These are phyloP conservation scores for Knoxdaviesia proteae DNA, from an alignment of 2,329 filamentous ascomycete genomes.

Conservation along the genomic window DNA sequence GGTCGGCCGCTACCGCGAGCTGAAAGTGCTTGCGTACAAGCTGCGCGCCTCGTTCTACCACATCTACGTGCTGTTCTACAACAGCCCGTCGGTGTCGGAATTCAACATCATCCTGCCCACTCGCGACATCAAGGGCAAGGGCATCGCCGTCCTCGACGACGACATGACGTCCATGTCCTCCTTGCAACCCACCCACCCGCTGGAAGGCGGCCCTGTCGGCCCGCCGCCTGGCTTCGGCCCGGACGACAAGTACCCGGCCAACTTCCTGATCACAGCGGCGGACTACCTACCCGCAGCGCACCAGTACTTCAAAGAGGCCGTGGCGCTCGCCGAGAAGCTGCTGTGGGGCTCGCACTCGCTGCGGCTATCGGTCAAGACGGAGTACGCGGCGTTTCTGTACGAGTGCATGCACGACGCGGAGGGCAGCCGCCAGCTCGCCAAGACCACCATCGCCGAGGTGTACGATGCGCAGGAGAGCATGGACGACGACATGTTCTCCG, in stretches of 20 bases:
- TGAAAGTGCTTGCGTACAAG: constrained; percentile 81
- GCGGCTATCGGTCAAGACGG: constrained; percentile 72
- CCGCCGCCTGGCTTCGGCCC: constrained; percentile 32
- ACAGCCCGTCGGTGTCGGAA: constrained; percentile 56
- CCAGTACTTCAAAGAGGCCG: constrained; percentile 60
- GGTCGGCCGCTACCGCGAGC: constrained; percentile 57
- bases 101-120: constrained; percentile 25
- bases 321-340: constrained; percentile 49
- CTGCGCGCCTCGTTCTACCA: constrained; percentile 88
- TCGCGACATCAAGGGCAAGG: constrained; percentile 25
- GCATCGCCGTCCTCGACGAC: constrained; percentile 18
- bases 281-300: constrained; percentile 73
- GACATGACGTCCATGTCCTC: constrained; percentile 22
- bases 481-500: constrained; percentile 87
- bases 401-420: constrained; percentile 76
- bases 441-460: constrained; percentile 69
- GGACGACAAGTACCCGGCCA: constrained; percentile 12
- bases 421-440: constrained; percentile 54
- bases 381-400: constrained; percentile 83
- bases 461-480: constrained; percentile 82
- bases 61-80: constrained; percentile 91
- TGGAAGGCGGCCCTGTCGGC: constrained; percentile 38
- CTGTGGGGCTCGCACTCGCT: constrained; percentile 80
- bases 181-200: constrained; percentile 24
- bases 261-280: constrained; percentile 55